Percentiles rank a stretch among this genome's conserved stretches.
These are phyloP conservation scores for Ophiocordyceps camponoti-rufipedis DNA, from an alignment of 2,329 filamentous ascomycete genomes.

Conservation along the genomic window DNA sequence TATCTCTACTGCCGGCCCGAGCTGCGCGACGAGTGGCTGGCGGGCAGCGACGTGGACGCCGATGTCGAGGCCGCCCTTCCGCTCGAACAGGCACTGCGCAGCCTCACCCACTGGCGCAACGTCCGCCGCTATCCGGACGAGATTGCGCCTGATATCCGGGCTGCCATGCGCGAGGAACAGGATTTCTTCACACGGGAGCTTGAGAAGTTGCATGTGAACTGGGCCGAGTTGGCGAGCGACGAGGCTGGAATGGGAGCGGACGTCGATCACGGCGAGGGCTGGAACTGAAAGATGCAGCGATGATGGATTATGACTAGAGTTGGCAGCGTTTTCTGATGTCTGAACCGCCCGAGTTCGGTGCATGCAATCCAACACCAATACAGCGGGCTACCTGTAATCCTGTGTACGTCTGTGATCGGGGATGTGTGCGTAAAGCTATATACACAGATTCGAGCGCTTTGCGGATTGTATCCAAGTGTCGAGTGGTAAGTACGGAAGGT, in stretches of 20 bases:
- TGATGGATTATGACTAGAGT: no score
- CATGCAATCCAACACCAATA: no score
- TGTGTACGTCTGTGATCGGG: no score
- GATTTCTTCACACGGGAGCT: constrained; percentile 67
- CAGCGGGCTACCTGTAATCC: no score
- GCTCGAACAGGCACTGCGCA: constrained; percentile 75
- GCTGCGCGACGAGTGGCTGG: constrained; percentile 85
- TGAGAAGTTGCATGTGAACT: constrained; percentile 46
- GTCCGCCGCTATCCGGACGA: constrained; percentile 63
- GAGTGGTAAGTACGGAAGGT: no score
- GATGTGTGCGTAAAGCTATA: no score
- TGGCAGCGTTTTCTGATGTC: no score
- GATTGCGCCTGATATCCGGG: constrained; percentile 42
- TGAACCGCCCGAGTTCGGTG: no score
- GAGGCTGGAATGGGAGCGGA: constrained; percentile 12
- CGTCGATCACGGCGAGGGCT: constrained; percentile 13
- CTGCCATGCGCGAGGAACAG: constrained; percentile 50
- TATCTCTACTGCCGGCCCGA: constrained; percentile 89
- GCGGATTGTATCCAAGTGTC: no score
- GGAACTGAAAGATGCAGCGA: no score
- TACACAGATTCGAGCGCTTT: no score
- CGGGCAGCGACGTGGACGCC: constrained; percentile 76
- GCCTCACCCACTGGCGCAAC: constrained; percentile 90
- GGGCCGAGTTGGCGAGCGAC: constrained; percentile 21
- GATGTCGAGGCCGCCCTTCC: constrained; percentile 88